Conservation (phyloP, 2,329 filamentous ascomycete genomes). For the Xylariaceae sp. region DNA sequence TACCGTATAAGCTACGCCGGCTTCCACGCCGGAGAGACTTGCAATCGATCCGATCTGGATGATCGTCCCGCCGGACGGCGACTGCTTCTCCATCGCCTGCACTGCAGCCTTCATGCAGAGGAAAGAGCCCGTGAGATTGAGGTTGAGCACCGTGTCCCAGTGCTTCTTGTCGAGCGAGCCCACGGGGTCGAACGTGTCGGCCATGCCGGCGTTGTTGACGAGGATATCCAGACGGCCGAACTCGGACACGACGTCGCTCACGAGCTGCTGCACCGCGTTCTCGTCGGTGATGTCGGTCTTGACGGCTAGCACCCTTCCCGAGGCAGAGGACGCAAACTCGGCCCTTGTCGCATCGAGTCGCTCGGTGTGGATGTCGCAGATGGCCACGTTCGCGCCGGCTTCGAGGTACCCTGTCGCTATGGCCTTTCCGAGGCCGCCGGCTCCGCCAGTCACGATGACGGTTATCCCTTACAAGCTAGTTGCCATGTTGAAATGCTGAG, state of each 20-base stretch:
- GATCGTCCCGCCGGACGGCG: slow-evolving; percentile 18
- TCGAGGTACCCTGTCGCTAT: slow-evolving; percentile 27
- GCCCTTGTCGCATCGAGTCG: slow-evolving; percentile 16
- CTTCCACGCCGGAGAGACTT: slow-evolving; percentile 10
- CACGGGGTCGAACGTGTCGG: slow-evolving; percentile 51
- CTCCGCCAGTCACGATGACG: slow-evolving; percentile 29
- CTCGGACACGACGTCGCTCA: slow-evolving; percentile 15
- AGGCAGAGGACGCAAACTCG: slow-evolving; percentile 8
- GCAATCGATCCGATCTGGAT: slow-evolving; percentile 21
- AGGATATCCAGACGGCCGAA: slow-evolving; percentile 51
- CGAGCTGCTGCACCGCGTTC: slow-evolving; percentile 24
- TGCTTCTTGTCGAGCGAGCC: slow-evolving; percentile 39
- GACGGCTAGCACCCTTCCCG: slow-evolving; percentile 13
- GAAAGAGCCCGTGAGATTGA: slow-evolving; percentile 54
- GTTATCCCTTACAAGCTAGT: slow-evolving; percentile 7
- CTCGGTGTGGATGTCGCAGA: slow-evolving; percentile 28
- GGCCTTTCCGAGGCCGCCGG: slow-evolving; percentile 30
- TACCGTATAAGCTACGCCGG: slow-evolving; percentile 44
- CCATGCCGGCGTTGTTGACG: slow-evolving; percentile 54
- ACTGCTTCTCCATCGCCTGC: slow-evolving; percentile 40
- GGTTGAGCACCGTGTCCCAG: slow-evolving; percentile 50
- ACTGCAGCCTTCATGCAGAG: slow-evolving; percentile 48
- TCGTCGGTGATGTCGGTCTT: slow-evolving; percentile 28
- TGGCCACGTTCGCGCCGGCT: slow-evolving; percentile 29
- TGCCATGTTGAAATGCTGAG: no score